Conservation (phyloP, 768 basidiomycete genomes). For the Podaxis rugospora region DNA sequence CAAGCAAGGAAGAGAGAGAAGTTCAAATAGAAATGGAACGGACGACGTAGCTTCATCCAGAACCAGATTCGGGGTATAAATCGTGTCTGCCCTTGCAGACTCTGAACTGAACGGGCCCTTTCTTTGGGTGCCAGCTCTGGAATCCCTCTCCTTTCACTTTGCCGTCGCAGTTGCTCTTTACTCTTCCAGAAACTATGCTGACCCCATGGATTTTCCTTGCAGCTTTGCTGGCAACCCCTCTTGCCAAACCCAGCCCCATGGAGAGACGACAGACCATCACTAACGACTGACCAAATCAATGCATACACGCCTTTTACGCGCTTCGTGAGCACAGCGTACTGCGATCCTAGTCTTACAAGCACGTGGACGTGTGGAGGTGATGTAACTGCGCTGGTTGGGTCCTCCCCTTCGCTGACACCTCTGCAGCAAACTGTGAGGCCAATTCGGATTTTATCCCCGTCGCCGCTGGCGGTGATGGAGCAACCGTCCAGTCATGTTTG, state of each 20-base stretch:
- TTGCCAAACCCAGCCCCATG: background rate
- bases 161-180: background rate
- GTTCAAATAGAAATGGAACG: background rate
- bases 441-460: constrained; percentile 38
- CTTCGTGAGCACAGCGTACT: constrained; percentile 48
- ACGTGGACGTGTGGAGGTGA: constrained; percentile 55
- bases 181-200: background rate
- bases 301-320: constrained; percentile 40
- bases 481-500: constrained; percentile 37
- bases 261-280: constrained; percentile 22
- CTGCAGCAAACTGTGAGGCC: constrained; percentile 1
- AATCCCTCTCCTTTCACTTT: background rate
- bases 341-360: constrained; percentile 33
- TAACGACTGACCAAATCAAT: constrained; percentile 34
- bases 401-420: background rate
- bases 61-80: background rate
- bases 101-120: background rate
- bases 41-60: background rate
- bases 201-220: background rate
- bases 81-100: background rate
- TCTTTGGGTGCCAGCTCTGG: background rate
- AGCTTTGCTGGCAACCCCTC: background rate
- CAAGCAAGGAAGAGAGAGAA: background rate
- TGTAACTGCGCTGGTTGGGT: background rate
- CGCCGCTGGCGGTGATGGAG: constrained; percentile 47